A percentile compares a stretch with the other conserved stretches of the same genome.
Evolutionary conservation across 2,329 filamentous ascomycete genomes (phyloP).

Genomic region (Aspergillus terreus): DNA sequence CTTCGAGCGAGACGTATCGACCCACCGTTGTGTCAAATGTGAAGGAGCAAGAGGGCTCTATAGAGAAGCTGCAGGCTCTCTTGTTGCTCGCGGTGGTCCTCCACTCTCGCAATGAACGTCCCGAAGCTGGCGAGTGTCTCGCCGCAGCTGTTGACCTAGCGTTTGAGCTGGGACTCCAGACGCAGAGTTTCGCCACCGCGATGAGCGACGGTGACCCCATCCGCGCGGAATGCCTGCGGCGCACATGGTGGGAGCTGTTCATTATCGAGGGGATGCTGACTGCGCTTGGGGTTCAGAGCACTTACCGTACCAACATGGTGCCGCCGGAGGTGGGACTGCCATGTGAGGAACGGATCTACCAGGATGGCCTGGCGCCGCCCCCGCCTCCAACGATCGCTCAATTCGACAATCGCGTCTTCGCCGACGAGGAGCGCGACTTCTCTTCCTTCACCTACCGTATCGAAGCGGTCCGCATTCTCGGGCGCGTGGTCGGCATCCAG

Average conservation of each 20-base stretch:
- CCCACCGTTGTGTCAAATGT: conserved; percentile 29
- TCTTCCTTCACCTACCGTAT: conserved; percentile 85
- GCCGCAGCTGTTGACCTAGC: conserved; percentile 66
- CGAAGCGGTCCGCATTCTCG: conserved; percentile 73
- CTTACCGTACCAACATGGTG: conserved; percentile 66
- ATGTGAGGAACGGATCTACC: conserved; percentile 71
- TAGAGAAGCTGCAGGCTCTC: conserved; percentile 72
- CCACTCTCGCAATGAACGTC: conserved; percentile 70
- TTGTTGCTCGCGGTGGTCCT: conserved; percentile 73
- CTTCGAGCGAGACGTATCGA: conserved; percentile 45
- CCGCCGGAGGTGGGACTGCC: conserved; percentile 68
- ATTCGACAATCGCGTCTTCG: conserved; percentile 74
- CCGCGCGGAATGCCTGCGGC: conserved; percentile 76
- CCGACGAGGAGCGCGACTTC: conserved; percentile 63
- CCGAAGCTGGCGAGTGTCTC: conserved; percentile 65
- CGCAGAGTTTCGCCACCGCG: conserved; percentile 60
- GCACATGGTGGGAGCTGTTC: conserved; percentile 88
- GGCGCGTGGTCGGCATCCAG: conserved; percentile 60
- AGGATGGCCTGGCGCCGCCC: conserved; percentile 52
- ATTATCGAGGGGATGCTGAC: conserved; percentile 82
- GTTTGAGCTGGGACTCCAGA: conserved; percentile 72
- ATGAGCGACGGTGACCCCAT: conserved; percentile 63
- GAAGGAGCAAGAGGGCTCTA: conserved; percentile 41
- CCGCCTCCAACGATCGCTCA: conserved; percentile 63
- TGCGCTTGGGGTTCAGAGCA: conserved; percentile 53